A percentile compares a stretch with the other conserved stretches of the same genome.
Evolutionary conservation across 768 basidiomycete species (phyloP).

Genomic region (Podaxis rugospora): DNA sequence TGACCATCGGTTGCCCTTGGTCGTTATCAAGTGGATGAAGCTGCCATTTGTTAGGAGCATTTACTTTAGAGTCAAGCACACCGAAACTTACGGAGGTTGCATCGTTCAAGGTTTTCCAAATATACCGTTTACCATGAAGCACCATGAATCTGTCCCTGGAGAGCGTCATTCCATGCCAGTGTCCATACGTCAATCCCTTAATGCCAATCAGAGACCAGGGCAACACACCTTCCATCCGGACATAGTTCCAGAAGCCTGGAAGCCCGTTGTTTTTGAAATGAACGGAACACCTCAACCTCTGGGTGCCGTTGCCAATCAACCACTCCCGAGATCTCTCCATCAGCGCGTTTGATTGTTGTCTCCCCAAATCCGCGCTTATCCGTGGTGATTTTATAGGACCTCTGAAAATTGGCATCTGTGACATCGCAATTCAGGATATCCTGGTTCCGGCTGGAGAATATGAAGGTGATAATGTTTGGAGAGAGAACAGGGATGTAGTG

Average conservation of each 20-base stretch:
- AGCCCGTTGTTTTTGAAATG: slow-evolving; percentile 13
- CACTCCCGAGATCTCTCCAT: slow-evolving; percentile 12
- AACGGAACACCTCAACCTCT: slow-evolving; percentile 11
- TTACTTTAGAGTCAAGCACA: background rate
- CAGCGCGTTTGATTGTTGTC: slow-evolving; percentile 15
- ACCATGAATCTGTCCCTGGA: slow-evolving; percentile 12
- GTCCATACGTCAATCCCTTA: background rate
- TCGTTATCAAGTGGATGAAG: slow-evolving; percentile 7
- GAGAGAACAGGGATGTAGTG: slow-evolving; percentile 13
- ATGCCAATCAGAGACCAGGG: background rate
- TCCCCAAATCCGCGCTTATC: slow-evolving; percentile 8
- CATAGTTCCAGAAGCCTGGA: slow-evolving; percentile 12
- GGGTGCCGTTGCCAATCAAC: slow-evolving; percentile 18
- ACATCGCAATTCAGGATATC: slow-evolving; percentile 19
- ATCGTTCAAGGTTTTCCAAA: slow-evolving; percentile 12
- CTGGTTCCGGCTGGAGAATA: slow-evolving; percentile 15
- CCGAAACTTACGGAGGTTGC: slow-evolving; percentile 10
- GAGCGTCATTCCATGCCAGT: background rate
- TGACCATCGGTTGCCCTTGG: slow-evolving; percentile 11
- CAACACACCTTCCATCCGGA: slow-evolving; percentile 12
- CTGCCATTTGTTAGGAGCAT: background rate
- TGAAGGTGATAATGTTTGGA: slow-evolving; percentile 17
- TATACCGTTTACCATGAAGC: slow-evolving; percentile 10
- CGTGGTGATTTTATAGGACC: slow-evolving; percentile 16
- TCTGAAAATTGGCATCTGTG: slow-evolving; percentile 14